Evolutionary conservation across 176 grass and related monocot genomes (phyloP).

Genomic region (Avena sativa): DNA sequence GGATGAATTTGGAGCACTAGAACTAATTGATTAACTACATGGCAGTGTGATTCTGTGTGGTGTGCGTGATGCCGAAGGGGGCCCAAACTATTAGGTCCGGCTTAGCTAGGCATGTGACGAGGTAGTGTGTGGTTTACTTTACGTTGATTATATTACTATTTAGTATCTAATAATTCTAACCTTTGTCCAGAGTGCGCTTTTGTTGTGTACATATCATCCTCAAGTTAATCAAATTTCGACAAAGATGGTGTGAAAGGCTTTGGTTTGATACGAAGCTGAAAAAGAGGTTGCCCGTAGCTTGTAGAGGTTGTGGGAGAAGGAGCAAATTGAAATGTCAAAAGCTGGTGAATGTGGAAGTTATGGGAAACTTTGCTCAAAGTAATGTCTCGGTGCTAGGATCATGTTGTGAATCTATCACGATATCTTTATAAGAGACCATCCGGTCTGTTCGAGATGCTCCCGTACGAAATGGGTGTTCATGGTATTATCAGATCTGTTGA

Average conservation of each 20-base stretch:
- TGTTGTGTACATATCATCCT: no score
- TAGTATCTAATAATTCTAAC: constrained; percentile 48
- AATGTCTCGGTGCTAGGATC: not conserved
- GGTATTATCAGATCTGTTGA: no score
- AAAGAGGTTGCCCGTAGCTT: no score
- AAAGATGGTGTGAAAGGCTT: no score
- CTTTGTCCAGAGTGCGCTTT: not conserved
- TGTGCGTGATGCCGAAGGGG: constrained; percentile 42
- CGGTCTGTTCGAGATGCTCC: no score
- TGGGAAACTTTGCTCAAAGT: no score
- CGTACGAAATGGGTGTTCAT: no score
- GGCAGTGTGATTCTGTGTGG: constrained; percentile 27
- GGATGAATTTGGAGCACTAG: no score
- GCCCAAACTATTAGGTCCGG: not conserved
- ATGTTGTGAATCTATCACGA: not conserved
- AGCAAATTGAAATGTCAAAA: not conserved
- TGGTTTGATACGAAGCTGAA: no score
- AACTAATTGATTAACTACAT: not conserved
- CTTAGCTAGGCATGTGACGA: constrained; percentile 52
- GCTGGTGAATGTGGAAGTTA: not conserved
- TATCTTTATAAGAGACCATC: no score
- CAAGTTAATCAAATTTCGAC: no score
- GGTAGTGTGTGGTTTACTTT: not conserved
- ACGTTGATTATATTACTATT: not conserved
- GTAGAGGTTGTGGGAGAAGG: no score